Conservation (phyloP, 2,329 filamentous ascomycete species). For the Pestalotiopsis fici region DNA sequence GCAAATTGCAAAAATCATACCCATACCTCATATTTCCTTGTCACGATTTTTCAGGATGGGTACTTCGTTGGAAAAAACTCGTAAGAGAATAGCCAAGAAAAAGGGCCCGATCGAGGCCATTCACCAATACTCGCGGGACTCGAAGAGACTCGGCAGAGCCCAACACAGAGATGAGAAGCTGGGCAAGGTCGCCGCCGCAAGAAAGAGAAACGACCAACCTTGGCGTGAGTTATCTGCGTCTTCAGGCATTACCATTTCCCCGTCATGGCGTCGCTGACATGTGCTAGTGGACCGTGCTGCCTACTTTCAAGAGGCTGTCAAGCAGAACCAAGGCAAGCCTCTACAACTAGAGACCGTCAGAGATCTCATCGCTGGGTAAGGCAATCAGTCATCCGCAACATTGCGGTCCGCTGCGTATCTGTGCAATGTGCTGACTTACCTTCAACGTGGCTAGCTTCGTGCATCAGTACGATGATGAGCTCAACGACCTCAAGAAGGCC, state of each 20-base stretch:
- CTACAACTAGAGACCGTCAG: conserved; percentile 60
- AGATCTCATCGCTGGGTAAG: conserved; percentile 60
- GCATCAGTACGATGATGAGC: conserved; percentile 71
- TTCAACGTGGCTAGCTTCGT: conserved; percentile 54
- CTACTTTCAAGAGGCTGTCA: conserved; percentile 71
- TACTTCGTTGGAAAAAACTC: conserved; percentile 76
- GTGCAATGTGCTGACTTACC: conserved; percentile 19
- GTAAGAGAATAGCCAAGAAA: conserved; percentile 91
- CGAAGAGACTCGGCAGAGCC: conserved; percentile 77
- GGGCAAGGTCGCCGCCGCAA: conserved; percentile 67
- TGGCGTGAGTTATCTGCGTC: conserved; percentile 55
- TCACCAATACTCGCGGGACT: conserved; percentile 88
- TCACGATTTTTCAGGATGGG: conserved; percentile 63
- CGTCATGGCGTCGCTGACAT: background rate
- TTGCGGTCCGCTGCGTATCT: background rate
- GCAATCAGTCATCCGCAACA: background rate
- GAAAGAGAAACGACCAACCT: conserved; percentile 73
- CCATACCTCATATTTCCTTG: background rate
- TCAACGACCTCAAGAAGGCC: conserved; percentile 63
- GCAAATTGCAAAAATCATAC: no score
- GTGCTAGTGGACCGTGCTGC: conserved; percentile 62
- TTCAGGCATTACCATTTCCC: background rate
- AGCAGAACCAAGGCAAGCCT: conserved; percentile 49
- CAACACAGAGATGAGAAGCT: conserved; percentile 81
- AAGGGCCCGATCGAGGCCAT: conserved; percentile 71